Conservation (phyloP, 2,329 filamentous ascomycete genomes). For the Calonectria fujianensis region DNA sequence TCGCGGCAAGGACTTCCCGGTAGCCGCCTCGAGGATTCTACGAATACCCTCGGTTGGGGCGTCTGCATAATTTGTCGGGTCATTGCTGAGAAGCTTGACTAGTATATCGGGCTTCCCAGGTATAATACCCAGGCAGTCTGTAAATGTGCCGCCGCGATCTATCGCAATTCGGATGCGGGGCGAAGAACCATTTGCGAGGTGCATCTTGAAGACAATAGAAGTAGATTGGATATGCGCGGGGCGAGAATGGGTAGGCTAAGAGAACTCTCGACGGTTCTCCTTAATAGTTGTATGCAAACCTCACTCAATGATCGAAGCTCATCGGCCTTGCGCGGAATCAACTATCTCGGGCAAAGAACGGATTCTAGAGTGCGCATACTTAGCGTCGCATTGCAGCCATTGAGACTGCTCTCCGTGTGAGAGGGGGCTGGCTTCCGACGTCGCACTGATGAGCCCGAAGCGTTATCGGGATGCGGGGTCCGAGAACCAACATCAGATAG, state of each 20-base stretch:
- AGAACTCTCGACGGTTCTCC: background rate
- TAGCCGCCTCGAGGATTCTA: conserved; percentile 58
- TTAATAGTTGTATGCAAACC: conserved; percentile 10
- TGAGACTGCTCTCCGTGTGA: background rate
- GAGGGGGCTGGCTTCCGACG: background rate
- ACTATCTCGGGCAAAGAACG: background rate
- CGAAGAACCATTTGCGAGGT: background rate
- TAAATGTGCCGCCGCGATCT: conserved; percentile 74
- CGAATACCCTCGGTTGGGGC: conserved; percentile 84
- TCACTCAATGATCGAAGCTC: background rate
- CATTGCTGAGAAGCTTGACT: conserved; percentile 83
- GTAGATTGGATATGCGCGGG: background rate
- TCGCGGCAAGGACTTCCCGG: conserved; percentile 56
- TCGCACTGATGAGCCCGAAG: conserved; percentile 17
- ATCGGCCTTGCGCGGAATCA: background rate
- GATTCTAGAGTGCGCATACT: conserved; percentile 21
- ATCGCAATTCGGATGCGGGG: conserved; percentile 57
- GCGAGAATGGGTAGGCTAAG: background rate
- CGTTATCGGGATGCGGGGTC: background rate
- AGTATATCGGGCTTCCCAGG: conserved; percentile 80
- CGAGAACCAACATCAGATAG: background rate
- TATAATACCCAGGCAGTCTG: conserved; percentile 81
- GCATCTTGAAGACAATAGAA: background rate
- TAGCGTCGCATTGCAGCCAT: background rate
- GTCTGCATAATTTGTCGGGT: conserved; percentile 82